These are phyloP conservation scores for Monilinia polystroma DNA, from an alignment of 2,329 filamentous ascomycete genomes.

Conservation along the genomic window DNA sequence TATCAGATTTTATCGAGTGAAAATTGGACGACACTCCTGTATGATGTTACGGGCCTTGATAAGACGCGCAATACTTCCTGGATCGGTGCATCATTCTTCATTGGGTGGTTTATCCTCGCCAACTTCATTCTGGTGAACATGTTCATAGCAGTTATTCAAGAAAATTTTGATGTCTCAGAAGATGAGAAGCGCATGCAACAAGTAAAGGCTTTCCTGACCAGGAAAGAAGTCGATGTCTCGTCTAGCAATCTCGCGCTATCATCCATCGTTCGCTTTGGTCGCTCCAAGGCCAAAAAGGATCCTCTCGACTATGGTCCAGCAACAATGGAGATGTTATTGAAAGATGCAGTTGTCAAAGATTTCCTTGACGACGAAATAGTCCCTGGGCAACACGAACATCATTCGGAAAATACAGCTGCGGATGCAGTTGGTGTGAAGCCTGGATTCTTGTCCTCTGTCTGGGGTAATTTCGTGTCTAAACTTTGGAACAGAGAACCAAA, in stretches of 20 bases:
- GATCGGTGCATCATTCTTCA: slow-evolving; percentile 88
- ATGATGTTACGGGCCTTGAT: slow-evolving; percentile 72
- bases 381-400: slow-evolving; percentile 41
- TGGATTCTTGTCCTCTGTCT: slow-evolving; percentile 59
- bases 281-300: slow-evolving; percentile 65
- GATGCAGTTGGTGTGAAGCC: slow-evolving; percentile 48
- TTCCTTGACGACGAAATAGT: slow-evolving; percentile 78
- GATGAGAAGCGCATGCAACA: slow-evolving; percentile 97
- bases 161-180: slow-evolving; percentile 98
- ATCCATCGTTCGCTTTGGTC: slow-evolving; percentile 64
- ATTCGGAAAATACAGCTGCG: slow-evolving; percentile 39
- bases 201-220: slow-evolving; percentile 89
- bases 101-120: slow-evolving; percentile 92
- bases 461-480: slow-evolving; percentile 57
- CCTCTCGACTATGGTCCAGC: slow-evolving; percentile 89
- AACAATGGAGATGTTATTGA: slow-evolving; percentile 92
- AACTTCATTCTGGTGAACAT: slow-evolving; percentile 98
- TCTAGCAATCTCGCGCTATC: slow-evolving; percentile 74
- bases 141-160: slow-evolving; percentile 99
- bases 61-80: slow-evolving; percentile 70
- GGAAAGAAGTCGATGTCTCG: slow-evolving; percentile 76
- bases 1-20: slow-evolving; percentile 96
- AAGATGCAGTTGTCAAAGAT: slow-evolving; percentile 91
- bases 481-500: slow-evolving; percentile 76
- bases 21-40: slow-evolving; percentile 89